Base-by-base conservation (phyloP, 768 basidiomycete species). In the Amanita phalloides region DNA sequence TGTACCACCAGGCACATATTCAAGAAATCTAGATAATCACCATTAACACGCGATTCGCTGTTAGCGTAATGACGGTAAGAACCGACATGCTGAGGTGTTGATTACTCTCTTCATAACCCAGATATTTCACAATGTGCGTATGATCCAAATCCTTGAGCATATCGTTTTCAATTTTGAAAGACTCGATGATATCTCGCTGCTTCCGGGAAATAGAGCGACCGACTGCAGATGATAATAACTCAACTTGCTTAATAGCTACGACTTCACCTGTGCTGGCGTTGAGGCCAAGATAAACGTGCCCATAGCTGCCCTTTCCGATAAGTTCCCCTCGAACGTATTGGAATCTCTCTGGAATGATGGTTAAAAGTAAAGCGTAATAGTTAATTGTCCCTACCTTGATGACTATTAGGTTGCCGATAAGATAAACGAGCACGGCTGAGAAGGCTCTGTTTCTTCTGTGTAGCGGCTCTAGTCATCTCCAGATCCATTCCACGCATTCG, bases 171-270 rank as follows among this genome's bases (percentile, higher is more conserved):
- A 86, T 77, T 62, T 86, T 84, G 56, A 96, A 70, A 9, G 90
- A 88, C 55, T 88, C 81, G 49, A 92, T 78, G 58, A 89, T 77
- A 55, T 79, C 76, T 48, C 73, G 65, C 56, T 89, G 81, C 36
- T 28, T 83, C 74, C 46, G 72, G 66, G 61, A 87, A 79, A 55
- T 61, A 49, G 72, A 74, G 60, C 78, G 79, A 66, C 91, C 88
- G 57, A 79, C 82, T 17, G 77, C 73, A 13, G 85, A 86, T 35
- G 76, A 75, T 0, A 88, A 89, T 53, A 90, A 72, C 64, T 96
- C 93, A 30, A 96, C 94, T 65, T 95, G 93, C 68, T 97, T 97
- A 55, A 97, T 93, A 3, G 94, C 94, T 62, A 96, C 86, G 72
- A 95, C 82, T 64, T 95, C 90, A 32, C 90, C 91, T 0, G 86